phyloP scores from a whole-genome alignment of 1,284 basidiomycete genomes.

The Neolentinus lepideus region DNA sequence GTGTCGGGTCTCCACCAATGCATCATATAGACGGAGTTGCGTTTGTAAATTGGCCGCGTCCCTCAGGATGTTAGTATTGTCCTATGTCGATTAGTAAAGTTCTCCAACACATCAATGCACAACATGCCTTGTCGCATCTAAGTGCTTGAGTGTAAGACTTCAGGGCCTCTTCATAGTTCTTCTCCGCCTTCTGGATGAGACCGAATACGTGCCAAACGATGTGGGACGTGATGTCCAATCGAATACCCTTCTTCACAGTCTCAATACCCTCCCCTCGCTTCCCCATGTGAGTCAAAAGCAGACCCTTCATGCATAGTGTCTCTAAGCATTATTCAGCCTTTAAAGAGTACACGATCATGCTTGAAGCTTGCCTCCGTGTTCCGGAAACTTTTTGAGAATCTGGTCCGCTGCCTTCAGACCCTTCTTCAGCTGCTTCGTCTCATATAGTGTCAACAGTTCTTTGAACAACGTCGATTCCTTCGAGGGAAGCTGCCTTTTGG shows the following conservation, averaged over 20 bases:
- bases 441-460: constrained; percentile 86
- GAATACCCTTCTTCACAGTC: constrained; percentile 84
- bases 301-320: constrained; percentile 91
- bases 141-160: constrained; percentile 82
- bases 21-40: constrained; percentile 82
- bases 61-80: constrained; percentile 90
- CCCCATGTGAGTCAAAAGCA: constrained; percentile 80
- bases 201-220: constrained; percentile 99
- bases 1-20: constrained; percentile 79
- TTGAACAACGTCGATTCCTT: constrained; percentile 89
- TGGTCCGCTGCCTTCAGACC: constrained; percentile 89
- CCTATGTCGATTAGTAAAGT: constrained; percentile 35
- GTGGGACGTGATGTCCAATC: constrained; percentile 86
- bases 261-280: constrained; percentile 80
- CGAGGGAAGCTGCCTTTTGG: constrained; percentile 56
- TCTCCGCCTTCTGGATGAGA: constrained; percentile 86
- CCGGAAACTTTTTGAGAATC: constrained; percentile 93
- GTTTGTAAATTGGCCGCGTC: constrained; percentile 89
- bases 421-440: constrained; percentile 86
- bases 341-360: constrained; percentile 12
- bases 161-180: constrained; percentile 85
- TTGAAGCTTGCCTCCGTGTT: constrained; percentile 77
- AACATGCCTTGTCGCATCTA: constrained; percentile 79
- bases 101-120: background rate
- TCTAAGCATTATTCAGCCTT: constrained; percentile 42